Evolutionary conservation across 2,329 filamentous ascomycete genomes (phyloP).

Genomic region (Trichoderma brevicompactum): DNA sequence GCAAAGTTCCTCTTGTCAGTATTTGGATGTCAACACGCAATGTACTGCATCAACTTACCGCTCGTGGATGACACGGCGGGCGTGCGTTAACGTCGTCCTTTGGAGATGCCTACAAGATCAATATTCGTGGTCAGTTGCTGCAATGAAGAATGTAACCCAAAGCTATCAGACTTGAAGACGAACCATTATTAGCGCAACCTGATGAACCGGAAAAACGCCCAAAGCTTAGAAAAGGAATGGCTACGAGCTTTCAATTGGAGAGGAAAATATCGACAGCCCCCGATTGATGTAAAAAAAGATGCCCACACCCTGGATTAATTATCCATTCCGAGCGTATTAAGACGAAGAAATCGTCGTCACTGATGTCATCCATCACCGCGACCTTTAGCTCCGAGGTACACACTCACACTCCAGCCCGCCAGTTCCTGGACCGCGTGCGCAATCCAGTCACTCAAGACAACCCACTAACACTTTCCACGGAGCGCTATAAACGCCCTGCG

Average conservation of each 20-base stretch:
- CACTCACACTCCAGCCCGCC: no score
- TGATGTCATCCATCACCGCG: slow-evolving; percentile 22
- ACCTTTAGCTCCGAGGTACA: background rate
- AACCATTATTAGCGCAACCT: background rate
- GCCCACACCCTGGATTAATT: background rate
- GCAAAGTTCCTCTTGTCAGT: background rate
- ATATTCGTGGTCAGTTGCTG: background rate
- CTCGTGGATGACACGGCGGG: slow-evolving; percentile 83
- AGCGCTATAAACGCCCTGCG: background rate
- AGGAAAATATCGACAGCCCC: background rate
- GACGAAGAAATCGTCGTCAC: background rate
- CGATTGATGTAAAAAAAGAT: slow-evolving; percentile 1
- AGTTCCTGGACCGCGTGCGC: background rate
- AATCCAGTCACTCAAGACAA: background rate
- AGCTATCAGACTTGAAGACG: background rate
- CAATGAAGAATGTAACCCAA: background rate
- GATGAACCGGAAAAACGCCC: background rate
- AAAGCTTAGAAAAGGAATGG: background rate
- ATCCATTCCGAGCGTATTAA: background rate
- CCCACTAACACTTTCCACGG: background rate
- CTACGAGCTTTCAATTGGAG: background rate
- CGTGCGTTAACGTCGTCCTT: slow-evolving; percentile 74
- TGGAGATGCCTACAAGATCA: slow-evolving; percentile 40
- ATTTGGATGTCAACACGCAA: background rate
- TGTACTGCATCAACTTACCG: slow-evolving; percentile 57